Conservation (phyloP, 2,329 filamentous ascomycete species). For the Tolypocladium ovalisporum region DNA sequence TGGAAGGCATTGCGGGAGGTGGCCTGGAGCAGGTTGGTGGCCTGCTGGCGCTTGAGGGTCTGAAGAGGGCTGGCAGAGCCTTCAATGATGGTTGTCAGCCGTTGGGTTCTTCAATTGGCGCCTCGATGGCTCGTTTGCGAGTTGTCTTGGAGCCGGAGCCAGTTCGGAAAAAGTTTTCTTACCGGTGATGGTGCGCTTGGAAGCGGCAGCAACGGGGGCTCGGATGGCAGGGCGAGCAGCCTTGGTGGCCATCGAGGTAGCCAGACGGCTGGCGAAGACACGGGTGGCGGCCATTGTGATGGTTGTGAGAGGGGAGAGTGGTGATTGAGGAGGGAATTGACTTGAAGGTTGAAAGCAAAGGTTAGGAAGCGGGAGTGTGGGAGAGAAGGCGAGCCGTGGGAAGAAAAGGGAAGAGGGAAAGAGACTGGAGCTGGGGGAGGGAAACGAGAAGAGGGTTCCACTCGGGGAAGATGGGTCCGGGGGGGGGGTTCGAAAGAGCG, state of each 20-base stretch:
- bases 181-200: conserved; percentile 71
- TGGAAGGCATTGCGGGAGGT: conserved; percentile 55
- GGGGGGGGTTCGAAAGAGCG: conserved; percentile 19
- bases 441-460: conserved; percentile 21
- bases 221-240: conserved; percentile 67
- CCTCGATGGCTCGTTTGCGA: conserved; percentile 14
- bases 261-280: conserved; percentile 68
- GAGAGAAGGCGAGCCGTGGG: conserved; percentile 20
- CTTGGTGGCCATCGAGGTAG: conserved; percentile 66
- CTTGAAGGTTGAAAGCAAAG: conserved; percentile 20
- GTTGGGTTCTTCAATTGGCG: conserved; percentile 21
- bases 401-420: conserved; percentile 30
- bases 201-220: conserved; percentile 49
- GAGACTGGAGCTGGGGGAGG: conserved; percentile 23
- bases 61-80: conserved; percentile 54
- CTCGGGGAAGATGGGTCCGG: conserved; percentile 16
- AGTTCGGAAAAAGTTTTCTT: conserved; percentile 27
- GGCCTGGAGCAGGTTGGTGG: conserved; percentile 54
- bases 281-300: conserved; percentile 73
- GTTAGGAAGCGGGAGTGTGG: conserved; percentile 16
- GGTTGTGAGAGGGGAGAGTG: conserved; percentile 27
- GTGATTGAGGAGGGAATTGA: conserved; percentile 18
- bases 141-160: conserved; percentile 1
- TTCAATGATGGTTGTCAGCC: conserved; percentile 23
- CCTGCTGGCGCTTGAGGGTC: conserved; percentile 66